Conservation (phyloP, 2,329 filamentous ascomycete species). For the Claviceps purpurea region DNA sequence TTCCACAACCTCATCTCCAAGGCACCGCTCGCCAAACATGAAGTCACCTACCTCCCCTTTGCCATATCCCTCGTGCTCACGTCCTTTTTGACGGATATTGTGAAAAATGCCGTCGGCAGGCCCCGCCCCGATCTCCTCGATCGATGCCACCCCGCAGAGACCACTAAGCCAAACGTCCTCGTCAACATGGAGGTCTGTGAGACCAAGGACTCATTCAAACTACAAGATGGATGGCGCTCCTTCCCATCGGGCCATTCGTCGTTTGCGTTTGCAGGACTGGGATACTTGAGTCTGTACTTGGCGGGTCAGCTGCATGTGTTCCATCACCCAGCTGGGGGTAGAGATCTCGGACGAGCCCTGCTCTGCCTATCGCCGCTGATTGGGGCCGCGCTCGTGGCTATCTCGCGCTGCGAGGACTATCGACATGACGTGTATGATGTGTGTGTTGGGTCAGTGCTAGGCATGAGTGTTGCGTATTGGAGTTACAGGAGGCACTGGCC, state of each 20-base stretch:
- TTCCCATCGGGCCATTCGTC: constrained; percentile 73
- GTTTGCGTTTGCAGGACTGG: constrained; percentile 67
- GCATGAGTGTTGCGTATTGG: constrained; percentile 48
- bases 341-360: constrained; percentile 42
- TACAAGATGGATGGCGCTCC: constrained; percentile 75
- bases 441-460: constrained; percentile 45
- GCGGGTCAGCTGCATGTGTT: constrained; percentile 53
- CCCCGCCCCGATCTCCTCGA: constrained; percentile 52
- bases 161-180: constrained; percentile 35
- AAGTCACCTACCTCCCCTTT: constrained; percentile 74
- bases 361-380: constrained; percentile 45
- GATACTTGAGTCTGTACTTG: constrained; percentile 58
- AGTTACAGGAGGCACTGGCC: constrained; percentile 55
- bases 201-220: constrained; percentile 49
- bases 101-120: constrained; percentile 79
- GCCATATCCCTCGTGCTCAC: constrained; percentile 64
- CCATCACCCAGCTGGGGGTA: constrained; percentile 26
- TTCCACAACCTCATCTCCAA: constrained; percentile 49
- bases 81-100: constrained; percentile 71
- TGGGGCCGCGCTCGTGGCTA: constrained; percentile 53
- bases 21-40: constrained; percentile 62
- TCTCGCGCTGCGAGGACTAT: constrained; percentile 57
- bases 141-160: constrained; percentile 59
- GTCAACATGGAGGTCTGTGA: constrained; percentile 62
- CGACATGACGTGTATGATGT: constrained; percentile 61